These are phyloP conservation scores for Butyriboletus loyo DNA, from an alignment of 768 basidiomycete genomes.

Conservation along the genomic window DNA sequence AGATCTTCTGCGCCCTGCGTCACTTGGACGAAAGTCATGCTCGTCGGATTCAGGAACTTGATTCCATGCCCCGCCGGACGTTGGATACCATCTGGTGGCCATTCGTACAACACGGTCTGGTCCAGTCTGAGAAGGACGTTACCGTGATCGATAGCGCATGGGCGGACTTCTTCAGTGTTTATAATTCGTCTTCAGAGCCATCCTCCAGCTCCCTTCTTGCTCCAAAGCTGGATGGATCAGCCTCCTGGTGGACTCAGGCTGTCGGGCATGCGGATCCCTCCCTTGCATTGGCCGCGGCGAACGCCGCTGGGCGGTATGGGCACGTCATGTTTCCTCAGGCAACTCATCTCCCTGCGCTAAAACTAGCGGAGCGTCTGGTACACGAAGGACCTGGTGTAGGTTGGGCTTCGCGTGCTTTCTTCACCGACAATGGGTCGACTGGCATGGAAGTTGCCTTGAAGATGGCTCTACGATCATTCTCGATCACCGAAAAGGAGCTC, in stretches of 20 bases:
- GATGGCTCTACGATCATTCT: constrained; percentile 83
- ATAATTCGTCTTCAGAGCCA: constrained; percentile 33
- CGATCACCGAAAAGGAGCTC: constrained; percentile 36
- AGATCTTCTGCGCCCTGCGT: constrained; percentile 46
- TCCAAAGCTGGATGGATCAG: constrained; percentile 84
- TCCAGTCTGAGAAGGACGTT: constrained; percentile 67
- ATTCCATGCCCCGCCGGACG: constrained; percentile 75
- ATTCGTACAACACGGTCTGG: constrained; percentile 85
- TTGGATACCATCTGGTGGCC: constrained; percentile 92
- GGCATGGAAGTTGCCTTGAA: constrained; percentile 98
- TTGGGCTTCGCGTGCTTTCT: constrained; percentile 91
- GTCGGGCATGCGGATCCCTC: constrained; percentile 78
- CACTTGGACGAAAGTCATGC: constrained; percentile 64
- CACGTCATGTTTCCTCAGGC: constrained; percentile 96
- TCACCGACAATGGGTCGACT: constrained; percentile 93
- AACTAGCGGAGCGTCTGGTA: constrained; percentile 77
- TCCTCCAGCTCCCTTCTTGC: constrained; percentile 40
- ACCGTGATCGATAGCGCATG: constrained; percentile 90
- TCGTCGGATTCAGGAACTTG: constrained; percentile 66
- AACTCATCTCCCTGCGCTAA: constrained; percentile 80
- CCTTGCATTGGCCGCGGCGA: constrained; percentile 82
- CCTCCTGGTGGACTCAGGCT: constrained; percentile 98
- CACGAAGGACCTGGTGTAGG: constrained; percentile 74
- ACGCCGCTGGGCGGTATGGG: constrained; percentile 89
- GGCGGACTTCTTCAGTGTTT: constrained; percentile 82